Percentiles rank a stretch among this genome's conserved stretches.
These are phyloP conservation scores for Ophiostoma montium DNA, from an alignment of 2,329 filamentous ascomycete genomes.

Conservation along the genomic window DNA sequence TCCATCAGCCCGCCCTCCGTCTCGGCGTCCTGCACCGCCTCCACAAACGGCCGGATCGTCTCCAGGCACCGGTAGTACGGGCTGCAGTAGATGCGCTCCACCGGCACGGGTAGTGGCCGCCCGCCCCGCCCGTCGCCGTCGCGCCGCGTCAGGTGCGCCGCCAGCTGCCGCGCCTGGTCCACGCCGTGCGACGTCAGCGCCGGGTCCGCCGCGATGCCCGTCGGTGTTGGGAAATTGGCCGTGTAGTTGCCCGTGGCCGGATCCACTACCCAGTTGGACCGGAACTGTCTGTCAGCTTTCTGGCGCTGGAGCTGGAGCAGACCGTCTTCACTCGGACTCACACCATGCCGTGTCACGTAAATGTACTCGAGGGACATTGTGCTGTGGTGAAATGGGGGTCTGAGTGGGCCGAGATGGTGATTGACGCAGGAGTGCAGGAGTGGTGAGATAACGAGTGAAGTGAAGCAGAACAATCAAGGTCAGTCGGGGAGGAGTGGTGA, in stretches of 20 bases:
- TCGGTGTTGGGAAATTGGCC: slow-evolving; percentile 61
- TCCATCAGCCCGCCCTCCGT: background rate
- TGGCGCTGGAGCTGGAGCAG: too few relatives aligned
- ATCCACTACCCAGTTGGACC: slow-evolving; percentile 80
- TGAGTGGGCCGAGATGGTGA: background rate
- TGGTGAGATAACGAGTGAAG: too few relatives aligned
- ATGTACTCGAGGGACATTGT: slow-evolving; percentile 55
- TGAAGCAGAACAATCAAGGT: too few relatives aligned
- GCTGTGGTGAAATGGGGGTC: too few relatives aligned
- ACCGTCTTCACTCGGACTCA: too few relatives aligned
- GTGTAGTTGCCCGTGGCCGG: slow-evolving; percentile 65
- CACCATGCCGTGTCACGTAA: slow-evolving; percentile 61
- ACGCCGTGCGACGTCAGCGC: slow-evolving; percentile 78
- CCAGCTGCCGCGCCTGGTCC: slow-evolving; percentile 68
- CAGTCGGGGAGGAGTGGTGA: too few relatives aligned
- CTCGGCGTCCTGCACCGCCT: slow-evolving; percentile 6
- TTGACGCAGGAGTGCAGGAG: too few relatives aligned
- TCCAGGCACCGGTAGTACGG: slow-evolving; percentile 82
- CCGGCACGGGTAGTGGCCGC: slow-evolving; percentile 36
- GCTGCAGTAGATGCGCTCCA: slow-evolving; percentile 68
- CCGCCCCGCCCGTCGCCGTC: background rate
- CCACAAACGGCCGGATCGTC: slow-evolving; percentile 58
- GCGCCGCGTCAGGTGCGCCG: slow-evolving; percentile 37
- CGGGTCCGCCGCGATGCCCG: slow-evolving; percentile 76
- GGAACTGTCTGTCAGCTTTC: slow-evolving; percentile 51